Percentiles rank a stretch among this genome's conserved stretches.
phyloP scores from a whole-genome alignment of 495 filamentous ascomycete genomes.

The Aspergillus conjunctus region DNA sequence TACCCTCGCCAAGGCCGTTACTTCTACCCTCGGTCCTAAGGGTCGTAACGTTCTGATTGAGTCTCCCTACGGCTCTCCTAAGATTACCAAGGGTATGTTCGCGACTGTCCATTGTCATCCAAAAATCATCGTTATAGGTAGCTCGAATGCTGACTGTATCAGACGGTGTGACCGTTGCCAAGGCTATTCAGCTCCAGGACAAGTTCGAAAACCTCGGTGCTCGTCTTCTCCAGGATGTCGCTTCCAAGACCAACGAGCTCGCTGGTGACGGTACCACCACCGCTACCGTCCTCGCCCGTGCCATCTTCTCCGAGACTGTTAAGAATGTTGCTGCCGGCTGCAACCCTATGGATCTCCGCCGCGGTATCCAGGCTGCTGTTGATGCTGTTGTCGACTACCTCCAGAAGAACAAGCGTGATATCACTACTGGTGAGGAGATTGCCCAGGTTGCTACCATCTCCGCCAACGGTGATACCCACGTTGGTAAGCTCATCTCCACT shows the following conservation, averaged over 20 bases:
- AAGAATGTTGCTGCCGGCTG: slow-evolving; percentile 99
- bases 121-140: background rate
- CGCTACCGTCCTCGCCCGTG: slow-evolving; percentile 93
- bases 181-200: slow-evolving; percentile 90
- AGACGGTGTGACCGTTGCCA: slow-evolving; percentile 96
- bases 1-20: slow-evolving; percentile 93
- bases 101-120: slow-evolving; percentile 2
- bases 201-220: slow-evolving; percentile 99
- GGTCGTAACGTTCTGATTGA: slow-evolving; percentile 98
- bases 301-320: slow-evolving; percentile 99
- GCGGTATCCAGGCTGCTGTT: slow-evolving; percentile 95
- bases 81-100: slow-evolving; percentile 94
- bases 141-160: slow-evolving; percentile 33
- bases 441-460: slow-evolving; percentile 98
- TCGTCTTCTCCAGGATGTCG: slow-evolving; percentile 93
- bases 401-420: slow-evolving; percentile 90
- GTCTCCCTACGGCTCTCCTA: slow-evolving; percentile 95
- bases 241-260: slow-evolving; percentile 98
- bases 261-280: slow-evolving; percentile 98
- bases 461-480: slow-evolving; percentile 94
- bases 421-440: slow-evolving; percentile 96
- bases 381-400: slow-evolving; percentile 93
- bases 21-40: slow-evolving; percentile 96
- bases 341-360: slow-evolving; percentile 98
- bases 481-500: slow-evolving; percentile 92